phyloP scores from a whole-genome alignment of 305 asterid species.

The Withania somnifera region DNA sequence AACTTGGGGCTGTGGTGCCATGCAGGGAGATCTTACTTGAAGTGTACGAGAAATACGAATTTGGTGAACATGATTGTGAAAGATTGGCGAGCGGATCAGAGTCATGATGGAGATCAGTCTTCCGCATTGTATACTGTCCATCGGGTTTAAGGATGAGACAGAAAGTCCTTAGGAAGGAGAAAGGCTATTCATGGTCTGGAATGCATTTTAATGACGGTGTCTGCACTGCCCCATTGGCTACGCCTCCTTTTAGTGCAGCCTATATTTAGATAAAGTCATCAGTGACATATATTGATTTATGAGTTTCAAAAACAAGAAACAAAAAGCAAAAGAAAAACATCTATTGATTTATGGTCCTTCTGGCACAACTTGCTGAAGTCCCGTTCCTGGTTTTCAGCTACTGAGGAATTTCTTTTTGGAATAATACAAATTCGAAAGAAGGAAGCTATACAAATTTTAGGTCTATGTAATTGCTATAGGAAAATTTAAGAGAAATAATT shows the following conservation, averaged over 20 bases:
- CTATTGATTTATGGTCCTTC: not conserved
- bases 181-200: not conserved
- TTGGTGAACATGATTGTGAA: constrained; percentile 22
- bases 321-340: too few relatives aligned
- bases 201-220: not conserved
- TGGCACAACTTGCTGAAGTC: not conserved
- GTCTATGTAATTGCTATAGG: not conserved
- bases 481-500: not conserved
- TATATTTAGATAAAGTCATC: not conserved
- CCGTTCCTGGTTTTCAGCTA: not conserved
- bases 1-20: constrained; percentile 86
- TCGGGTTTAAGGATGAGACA: not conserved
- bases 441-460: not conserved
- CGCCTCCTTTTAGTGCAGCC: not conserved
- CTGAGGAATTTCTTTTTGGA: not conserved
- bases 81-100: constrained; percentile 13
- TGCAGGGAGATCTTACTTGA: constrained; percentile 70
- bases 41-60: constrained; percentile 41
- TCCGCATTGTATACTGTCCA: not conserved
- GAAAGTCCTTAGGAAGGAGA: not conserved
- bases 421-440: not conserved
- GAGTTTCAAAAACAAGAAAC: too few relatives aligned
- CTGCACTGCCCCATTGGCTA: not conserved
- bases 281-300: not conserved
- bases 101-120: not conserved